Evolutionary conservation across 1,284 basidiomycete genomes (phyloP), one percentile per base, ranked within the genome.

Genomic region (Retiboletus fuscus): DNA sequence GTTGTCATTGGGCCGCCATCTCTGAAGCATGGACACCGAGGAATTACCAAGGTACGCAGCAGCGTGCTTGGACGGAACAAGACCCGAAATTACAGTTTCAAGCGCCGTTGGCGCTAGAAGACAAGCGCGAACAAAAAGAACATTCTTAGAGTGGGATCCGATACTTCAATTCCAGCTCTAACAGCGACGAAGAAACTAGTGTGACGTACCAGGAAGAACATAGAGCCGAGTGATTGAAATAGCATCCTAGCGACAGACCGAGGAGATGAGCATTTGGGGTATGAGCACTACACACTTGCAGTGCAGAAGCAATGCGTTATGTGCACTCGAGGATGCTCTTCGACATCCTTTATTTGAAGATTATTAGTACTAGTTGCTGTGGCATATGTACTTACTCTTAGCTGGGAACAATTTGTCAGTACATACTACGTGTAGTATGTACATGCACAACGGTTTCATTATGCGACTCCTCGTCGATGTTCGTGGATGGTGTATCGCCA

Each of bases 151-250:
- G 18, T 24, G n/a, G 55, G 44, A 43, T n/a, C 30, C 7, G n/a
- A 51, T 39, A 39, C 11, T 58, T 72, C 55, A 18, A 69, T 60
- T 15, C 58, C 64, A 72, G 61, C 34, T 64, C 43, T 64, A 69
- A 72, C 65, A 7, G 30, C 61, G 66, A 57, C 22, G 12, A 68
- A 57, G 57, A 55, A 44, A 26, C 44, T 26, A 26, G n/a, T 57
- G 47, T 57, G 47, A 60, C 49, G 43, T 69, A 69, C 66, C 51
- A 26, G 24, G 46, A 13, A 30, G n/a, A 46, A 44, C 8, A 34
- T 22, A 46, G 16, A 60, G 30, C 69, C 61, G 39, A 44, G 28
- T 24, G n/a, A 24, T 44, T 39, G 49, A 69, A 61, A 61, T 51
- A 44, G 68, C 11, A 49, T 5, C 3, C 44, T 46, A 16, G 46